Evolutionary conservation across 208 protist genomes (phyloP), one percentile per base, ranked within the genome.

Genomic region (Trypanosoma brucei): DNA sequence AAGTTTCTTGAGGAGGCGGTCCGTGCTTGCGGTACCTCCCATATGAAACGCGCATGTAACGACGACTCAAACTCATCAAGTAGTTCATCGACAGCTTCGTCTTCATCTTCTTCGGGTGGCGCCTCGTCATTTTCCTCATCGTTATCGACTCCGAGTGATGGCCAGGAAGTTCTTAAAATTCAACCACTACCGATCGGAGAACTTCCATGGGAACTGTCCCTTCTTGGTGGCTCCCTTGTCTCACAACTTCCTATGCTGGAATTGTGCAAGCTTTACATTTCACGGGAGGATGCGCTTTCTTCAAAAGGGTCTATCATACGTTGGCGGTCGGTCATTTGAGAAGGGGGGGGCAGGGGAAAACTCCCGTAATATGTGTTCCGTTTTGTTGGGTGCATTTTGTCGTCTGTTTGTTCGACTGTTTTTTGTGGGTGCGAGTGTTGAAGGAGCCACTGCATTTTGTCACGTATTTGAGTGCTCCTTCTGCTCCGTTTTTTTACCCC

Each of bases 151-250:
- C 37, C 45, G n/a, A 59, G 66, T 36, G 42, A 46, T 46, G 11
- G 42, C 8, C 6, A 46, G 8, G 11, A 14, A 14, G 70, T 68
- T 70, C 55, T 84, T 2, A 45, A 61, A 3, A 14, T 76, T 37
- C 79, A 84, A 52, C 67, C 60, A 3, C 58, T 64, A 4, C 75
- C 80, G 9, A 46, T 88, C 2, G 61, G 64, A 37, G 54, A 72
- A 4, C 52, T 66, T 3, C 81, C 84, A 5, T 87, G 81, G 81
- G 67, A 72, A 70, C 49, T 86, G 1, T 71, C 81, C 45, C 42
- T 89, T 6, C n/a, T 89, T 5, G 83, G 83, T 3, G 83, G 67
- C 2, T 86, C 79, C 0, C 50, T 89, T 11, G 68, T 86, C 30
- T 63, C 70, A n/a, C 69, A 82, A n/a, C 60, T 89, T 2, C 42